phyloP scores from a whole-genome alignment of 1,284 basidiomycete genomes.

The Cutaneotrichosporon sp. region DNA sequence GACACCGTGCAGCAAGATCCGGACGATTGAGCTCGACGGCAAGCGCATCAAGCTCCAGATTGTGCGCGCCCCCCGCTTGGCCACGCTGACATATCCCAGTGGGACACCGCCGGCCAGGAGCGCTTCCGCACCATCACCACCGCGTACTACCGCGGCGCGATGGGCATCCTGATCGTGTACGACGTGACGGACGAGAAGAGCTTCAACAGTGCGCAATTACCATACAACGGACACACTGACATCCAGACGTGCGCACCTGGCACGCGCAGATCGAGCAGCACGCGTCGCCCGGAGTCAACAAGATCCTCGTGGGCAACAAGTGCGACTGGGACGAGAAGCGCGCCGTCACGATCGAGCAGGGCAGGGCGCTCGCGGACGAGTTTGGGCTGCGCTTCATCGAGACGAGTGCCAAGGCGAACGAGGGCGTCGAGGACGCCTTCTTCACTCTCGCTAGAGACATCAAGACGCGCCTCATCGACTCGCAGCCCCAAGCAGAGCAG shows the following conservation, averaged over 20 bases:
- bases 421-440: slow-evolving; percentile 98
- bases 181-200: slow-evolving; percentile 66
- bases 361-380: slow-evolving; percentile 72
- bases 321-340: slow-evolving; percentile 98
- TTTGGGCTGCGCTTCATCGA: slow-evolving; percentile 95
- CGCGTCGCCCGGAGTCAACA: slow-evolving; percentile 97
- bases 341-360: slow-evolving; percentile 72
- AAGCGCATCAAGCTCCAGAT: slow-evolving; percentile 99
- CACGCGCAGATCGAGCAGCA: slow-evolving; percentile 98
- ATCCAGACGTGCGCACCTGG: slow-evolving; percentile 97
- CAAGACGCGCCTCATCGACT: slow-evolving; percentile 95
- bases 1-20: slow-evolving; percentile 61
- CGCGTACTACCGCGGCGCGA: slow-evolving; percentile 59
- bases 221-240: not conserved
- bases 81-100: slow-evolving; percentile 59
- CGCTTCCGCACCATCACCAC: slow-evolving; percentile 89
- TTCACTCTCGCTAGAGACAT: slow-evolving; percentile 95
- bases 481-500: slow-evolving; percentile 68
- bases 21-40: slow-evolving; percentile 98
- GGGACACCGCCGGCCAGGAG: slow-evolving; percentile 99
- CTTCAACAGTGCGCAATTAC: slow-evolving; percentile 90
- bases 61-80: slow-evolving; percentile 61
- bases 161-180: slow-evolving; percentile 59
- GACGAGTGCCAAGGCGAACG: slow-evolving; percentile 96
- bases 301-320: slow-evolving; percentile 99